Percentiles rank a stretch among this genome's conserved stretches.
phyloP scores from a whole-genome alignment of 1,284 basidiomycete species.

The Ustilago sp. region DNA sequence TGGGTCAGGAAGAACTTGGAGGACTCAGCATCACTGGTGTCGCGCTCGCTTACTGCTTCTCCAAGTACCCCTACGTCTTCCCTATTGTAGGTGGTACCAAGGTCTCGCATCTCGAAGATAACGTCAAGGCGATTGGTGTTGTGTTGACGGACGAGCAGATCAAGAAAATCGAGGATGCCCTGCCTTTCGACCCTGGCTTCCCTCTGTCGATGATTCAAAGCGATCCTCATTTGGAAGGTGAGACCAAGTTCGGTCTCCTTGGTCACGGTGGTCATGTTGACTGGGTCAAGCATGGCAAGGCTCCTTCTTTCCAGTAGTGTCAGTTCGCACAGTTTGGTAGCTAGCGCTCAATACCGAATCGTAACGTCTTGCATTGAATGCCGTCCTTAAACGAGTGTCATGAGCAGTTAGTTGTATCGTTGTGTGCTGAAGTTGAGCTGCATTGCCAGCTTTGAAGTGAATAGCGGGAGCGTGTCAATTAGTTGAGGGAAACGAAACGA shows the following conservation, averaged over 20 bases:
- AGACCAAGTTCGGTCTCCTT: conserved; percentile 22
- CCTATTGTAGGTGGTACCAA: conserved; percentile 58
- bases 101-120: conserved; percentile 56
- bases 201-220: conserved; percentile 43
- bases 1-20: conserved; percentile 50
- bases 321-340: not conserved
- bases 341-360: not conserved
- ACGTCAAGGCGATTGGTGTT: conserved; percentile 49
- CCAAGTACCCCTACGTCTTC: conserved; percentile 46
- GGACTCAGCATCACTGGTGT: conserved; percentile 43
- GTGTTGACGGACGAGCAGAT: conserved; percentile 54
- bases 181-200: conserved; percentile 64
- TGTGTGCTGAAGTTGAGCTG: not conserved
- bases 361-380: not conserved
- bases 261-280: conserved; percentile 48
- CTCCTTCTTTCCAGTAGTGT: conserved; percentile 34
- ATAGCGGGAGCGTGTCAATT: not conserved
- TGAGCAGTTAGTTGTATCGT: not conserved
- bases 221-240: conserved; percentile 38
- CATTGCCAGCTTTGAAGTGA: conserved; percentile 3
- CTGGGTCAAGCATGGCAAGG: conserved; percentile 49
- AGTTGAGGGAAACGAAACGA: too few relatives aligned
- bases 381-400: too few relatives aligned
- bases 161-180: conserved; percentile 48
- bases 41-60: conserved; percentile 50